Conservation (phyloP, 2,329 filamentous ascomycete genomes). For the Xylaria sp. region DNA sequence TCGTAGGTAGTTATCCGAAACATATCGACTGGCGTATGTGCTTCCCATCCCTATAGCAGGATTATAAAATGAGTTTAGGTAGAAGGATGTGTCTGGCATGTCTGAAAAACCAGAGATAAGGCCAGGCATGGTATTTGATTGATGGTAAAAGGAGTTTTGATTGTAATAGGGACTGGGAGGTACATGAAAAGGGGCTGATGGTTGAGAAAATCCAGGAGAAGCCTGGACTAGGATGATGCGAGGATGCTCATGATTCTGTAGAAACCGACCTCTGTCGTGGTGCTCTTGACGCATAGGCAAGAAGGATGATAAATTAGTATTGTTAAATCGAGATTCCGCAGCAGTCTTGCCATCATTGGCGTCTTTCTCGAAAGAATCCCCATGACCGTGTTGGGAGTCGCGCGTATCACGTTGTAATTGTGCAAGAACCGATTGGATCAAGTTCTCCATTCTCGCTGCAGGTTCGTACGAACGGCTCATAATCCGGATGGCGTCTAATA, state of each 20-base stretch:
- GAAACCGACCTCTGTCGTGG: not conserved
- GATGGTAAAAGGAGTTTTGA: constrained; percentile 10
- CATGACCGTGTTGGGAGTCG: not conserved
- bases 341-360: not conserved
- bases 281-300: not conserved
- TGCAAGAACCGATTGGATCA: constrained; percentile 30
- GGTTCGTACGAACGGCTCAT: constrained; percentile 37
- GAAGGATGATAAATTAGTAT: constrained; percentile 1
- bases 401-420: constrained; percentile 14
- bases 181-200: constrained; percentile 10
- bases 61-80: constrained; percentile 26
- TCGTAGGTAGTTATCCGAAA: constrained; percentile 35
- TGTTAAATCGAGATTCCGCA: not conserved
- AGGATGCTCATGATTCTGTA: constrained; percentile 2
- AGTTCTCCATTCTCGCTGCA: constrained; percentile 20
- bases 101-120: constrained; percentile 3
- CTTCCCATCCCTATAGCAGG: constrained; percentile 5
- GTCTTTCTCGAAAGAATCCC: not conserved
- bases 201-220: not conserved
- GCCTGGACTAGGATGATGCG: not conserved
- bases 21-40: constrained; percentile 9
- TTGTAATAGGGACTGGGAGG: constrained; percentile 8
- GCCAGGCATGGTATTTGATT: constrained; percentile 16
- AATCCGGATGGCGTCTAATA: constrained; percentile 23
- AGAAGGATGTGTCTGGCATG: constrained; percentile 1